These are phyloP conservation scores for Mortierella polycephala DNA, from an alignment of 371 early-diverging fungal species.

Conservation along the genomic window DNA sequence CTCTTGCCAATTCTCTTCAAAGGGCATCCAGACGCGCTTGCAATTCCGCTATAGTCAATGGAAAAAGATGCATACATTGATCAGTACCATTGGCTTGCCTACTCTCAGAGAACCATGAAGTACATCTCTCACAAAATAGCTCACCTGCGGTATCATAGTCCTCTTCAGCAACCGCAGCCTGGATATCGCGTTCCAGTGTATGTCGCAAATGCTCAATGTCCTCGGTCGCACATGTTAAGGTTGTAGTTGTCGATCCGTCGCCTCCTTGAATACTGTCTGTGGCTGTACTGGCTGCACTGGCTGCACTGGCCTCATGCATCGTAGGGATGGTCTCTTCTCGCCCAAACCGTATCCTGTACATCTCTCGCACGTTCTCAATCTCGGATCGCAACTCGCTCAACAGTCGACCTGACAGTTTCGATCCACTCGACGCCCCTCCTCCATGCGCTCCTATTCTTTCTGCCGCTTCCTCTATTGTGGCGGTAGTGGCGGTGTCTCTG, in stretches of 20 bases:
- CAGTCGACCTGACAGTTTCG: slow-evolving; percentile 11
- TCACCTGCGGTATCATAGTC: slow-evolving; percentile 47
- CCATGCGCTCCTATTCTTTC: neutral
- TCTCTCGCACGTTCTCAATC: slow-evolving; percentile 20
- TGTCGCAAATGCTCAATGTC: slow-evolving; percentile 8
- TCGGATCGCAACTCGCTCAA: slow-evolving; percentile 22
- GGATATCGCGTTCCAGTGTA: slow-evolving; percentile 32
- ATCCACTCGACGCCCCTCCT: neutral
- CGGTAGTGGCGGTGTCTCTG: neutral
- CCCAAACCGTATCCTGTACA: slow-evolving; percentile 31
- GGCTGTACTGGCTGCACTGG: neutral
- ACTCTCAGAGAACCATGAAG: no score
- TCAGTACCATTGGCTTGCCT: no score
- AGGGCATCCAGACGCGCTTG: slow-evolving; percentile 30
- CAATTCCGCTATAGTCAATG: slow-evolving; percentile 20
- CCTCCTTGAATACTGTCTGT: neutral
- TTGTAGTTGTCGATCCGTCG: neutral
- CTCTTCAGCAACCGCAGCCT: slow-evolving; percentile 47
- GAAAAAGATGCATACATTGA: neutral
- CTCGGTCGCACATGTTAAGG: neutral
- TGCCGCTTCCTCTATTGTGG: neutral
- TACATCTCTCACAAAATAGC: neutral
- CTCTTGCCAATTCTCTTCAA: neutral
- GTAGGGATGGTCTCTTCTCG: slow-evolving; percentile 16
- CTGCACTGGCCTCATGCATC: neutral